These are phyloP conservation scores for Royoungia palumana DNA, from an alignment of 768 basidiomycete species.

Conservation along the genomic window DNA sequence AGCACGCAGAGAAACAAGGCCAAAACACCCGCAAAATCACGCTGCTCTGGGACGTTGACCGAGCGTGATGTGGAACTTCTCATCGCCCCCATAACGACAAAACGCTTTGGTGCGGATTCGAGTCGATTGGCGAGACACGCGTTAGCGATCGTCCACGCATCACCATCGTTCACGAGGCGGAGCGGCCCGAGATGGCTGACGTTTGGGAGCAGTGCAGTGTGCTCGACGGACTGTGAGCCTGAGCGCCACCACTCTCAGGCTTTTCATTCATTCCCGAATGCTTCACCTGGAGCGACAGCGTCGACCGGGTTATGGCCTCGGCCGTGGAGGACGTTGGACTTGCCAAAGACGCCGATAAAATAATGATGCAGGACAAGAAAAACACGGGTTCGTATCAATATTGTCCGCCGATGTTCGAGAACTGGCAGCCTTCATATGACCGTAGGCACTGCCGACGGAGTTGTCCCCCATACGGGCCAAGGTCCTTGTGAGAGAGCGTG, in stretches of 20 bases:
- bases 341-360: slow-evolving; percentile 29
- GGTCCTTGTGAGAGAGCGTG: slow-evolving; percentile 58
- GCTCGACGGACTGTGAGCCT: slow-evolving; percentile 13
- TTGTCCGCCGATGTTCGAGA: slow-evolving; percentile 46
- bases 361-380: slow-evolving; percentile 33
- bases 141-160: slow-evolving; percentile 71
- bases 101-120: slow-evolving; percentile 51
- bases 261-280: slow-evolving; percentile 60
- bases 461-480: slow-evolving; percentile 69
- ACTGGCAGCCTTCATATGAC: slow-evolving; percentile 84
- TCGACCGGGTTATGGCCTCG: slow-evolving; percentile 76
- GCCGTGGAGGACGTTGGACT: slow-evolving; percentile 59
- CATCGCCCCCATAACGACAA: slow-evolving; percentile 38
- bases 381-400: slow-evolving; percentile 43
- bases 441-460: slow-evolving; percentile 61
- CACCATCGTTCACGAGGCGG: slow-evolving; percentile 75
- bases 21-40: slow-evolving; percentile 31
- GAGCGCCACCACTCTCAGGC: slow-evolving; percentile 44
- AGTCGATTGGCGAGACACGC: slow-evolving; percentile 39
- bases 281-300: slow-evolving; percentile 71
- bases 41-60: slow-evolving; percentile 79
- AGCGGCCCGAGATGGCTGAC: slow-evolving; percentile 30
- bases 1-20: slow-evolving; percentile 24
- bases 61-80: slow-evolving; percentile 61
- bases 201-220: slow-evolving; percentile 43